Percentiles rank a stretch among this genome's conserved stretches.
These are phyloP conservation scores for Keithomyces neogunnii DNA, from an alignment of 2,329 filamentous ascomycete genomes.

Conservation along the genomic window DNA sequence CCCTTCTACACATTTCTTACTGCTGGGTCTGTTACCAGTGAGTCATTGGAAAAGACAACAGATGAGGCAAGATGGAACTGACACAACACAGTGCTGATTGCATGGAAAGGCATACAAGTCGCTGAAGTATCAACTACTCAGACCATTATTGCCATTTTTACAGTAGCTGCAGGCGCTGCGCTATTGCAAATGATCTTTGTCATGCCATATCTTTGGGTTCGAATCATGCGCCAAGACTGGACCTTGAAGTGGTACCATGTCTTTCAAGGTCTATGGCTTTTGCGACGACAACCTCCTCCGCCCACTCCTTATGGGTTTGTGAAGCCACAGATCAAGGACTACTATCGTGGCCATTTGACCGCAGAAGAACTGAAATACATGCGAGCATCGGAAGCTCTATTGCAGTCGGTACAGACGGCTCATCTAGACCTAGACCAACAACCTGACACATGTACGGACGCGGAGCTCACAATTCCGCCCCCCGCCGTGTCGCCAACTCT, in stretches of 20 bases:
- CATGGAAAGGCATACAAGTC: constrained; percentile 29
- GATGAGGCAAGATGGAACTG: constrained; percentile 1
- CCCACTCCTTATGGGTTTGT: constrained; percentile 27
- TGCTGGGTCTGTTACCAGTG: constrained; percentile 25
- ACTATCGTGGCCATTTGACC: constrained; percentile 40
- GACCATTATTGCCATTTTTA: constrained; percentile 30
- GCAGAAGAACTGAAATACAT: constrained; percentile 33
- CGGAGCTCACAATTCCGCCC: constrained; percentile 22
- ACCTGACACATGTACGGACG: constrained; percentile 17
- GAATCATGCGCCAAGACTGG: constrained; percentile 43
- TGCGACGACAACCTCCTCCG: constrained; percentile 27
- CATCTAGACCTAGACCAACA: too few relatives aligned
- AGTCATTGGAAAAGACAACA: constrained; percentile 6
- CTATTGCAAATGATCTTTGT: constrained; percentile 38
- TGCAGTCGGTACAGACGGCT: constrained; percentile 23
- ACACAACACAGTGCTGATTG: constrained; percentile 38
- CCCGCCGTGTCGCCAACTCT: constrained; percentile 15
- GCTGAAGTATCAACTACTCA: constrained; percentile 14
- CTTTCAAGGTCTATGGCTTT: constrained; percentile 37
- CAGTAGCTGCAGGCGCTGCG: constrained; percentile 31
- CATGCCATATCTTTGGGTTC: constrained; percentile 42
- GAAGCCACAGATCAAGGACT: constrained; percentile 37
- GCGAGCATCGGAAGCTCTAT: constrained; percentile 24
- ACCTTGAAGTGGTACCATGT: constrained; percentile 39
- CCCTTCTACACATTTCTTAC: constrained; percentile 31